A percentile compares a stretch with the other conserved stretches of the same genome.
Conservation (phyloP, 2,329 filamentous ascomycete genomes). For the Pseudogymnoascus sp. region DNA sequence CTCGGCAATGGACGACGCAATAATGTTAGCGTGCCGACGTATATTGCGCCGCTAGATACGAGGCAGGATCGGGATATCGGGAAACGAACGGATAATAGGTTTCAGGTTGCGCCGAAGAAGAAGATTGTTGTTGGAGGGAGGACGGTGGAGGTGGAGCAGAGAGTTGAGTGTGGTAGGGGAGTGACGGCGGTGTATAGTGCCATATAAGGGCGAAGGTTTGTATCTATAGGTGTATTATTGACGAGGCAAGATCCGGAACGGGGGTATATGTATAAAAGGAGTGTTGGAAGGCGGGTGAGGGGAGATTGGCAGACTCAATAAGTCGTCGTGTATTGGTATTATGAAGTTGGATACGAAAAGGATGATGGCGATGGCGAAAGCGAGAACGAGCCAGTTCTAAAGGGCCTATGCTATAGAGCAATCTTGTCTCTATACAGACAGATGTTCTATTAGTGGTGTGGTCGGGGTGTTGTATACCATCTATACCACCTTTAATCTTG, state of each 20-base stretch:
- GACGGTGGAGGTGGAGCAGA: slow-evolving; percentile 73
- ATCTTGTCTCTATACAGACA: neutral
- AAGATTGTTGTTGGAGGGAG: slow-evolving; percentile 63
- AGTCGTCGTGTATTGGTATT: neutral
- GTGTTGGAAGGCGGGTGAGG: neutral
- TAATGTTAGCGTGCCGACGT: slow-evolving; percentile 67
- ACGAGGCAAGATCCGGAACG: neutral
- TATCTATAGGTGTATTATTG: neutral
- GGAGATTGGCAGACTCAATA: neutral
- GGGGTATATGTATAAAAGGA: neutral
- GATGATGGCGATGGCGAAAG: neutral
- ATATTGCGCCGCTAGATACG: slow-evolving; percentile 69
- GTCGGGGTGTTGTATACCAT: neutral
- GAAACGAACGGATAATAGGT: slow-evolving; percentile 61
- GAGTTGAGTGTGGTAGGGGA: slow-evolving; percentile 75
- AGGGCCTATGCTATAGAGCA: neutral
- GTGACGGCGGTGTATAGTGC: slow-evolving; percentile 68
- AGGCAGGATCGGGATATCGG: slow-evolving; percentile 54
- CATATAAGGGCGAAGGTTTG: neutral
- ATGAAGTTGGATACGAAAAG: neutral
- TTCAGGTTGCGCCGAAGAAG: slow-evolving; percentile 73
- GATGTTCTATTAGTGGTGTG: neutral
- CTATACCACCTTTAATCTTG: neutral
- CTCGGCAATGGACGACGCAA: slow-evolving; percentile 84
- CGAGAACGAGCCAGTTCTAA: neutral